Conservation (phyloP, 2,329 filamentous ascomycete genomes). For the Purpureocillium takamizusanense region DNA sequence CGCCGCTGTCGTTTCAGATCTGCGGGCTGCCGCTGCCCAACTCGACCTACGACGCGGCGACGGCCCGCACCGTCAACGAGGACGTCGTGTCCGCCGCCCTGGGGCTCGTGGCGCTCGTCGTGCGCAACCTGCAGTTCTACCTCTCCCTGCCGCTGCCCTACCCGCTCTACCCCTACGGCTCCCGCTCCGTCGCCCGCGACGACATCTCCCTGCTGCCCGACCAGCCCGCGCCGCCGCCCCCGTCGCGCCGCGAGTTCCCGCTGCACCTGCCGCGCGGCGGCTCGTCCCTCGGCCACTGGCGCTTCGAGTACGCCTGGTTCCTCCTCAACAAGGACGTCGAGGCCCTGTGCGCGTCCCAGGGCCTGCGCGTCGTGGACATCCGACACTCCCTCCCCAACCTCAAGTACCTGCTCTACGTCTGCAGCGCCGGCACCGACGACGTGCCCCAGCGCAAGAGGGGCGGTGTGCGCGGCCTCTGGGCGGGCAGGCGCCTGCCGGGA, state of each 20-base stretch:
- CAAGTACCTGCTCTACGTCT: conserved; percentile 84
- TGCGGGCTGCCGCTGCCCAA: conserved; percentile 73
- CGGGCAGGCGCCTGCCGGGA: conserved; percentile 23
- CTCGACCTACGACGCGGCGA: conserved; percentile 55
- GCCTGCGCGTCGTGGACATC: conserved; percentile 77
- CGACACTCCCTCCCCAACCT: conserved; percentile 88
- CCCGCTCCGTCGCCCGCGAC: conserved; percentile 67
- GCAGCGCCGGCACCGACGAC: conserved; percentile 65
- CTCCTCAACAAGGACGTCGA: conserved; percentile 96
- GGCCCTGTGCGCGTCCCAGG: conserved; percentile 52
- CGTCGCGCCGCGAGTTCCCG: conserved; percentile 60
- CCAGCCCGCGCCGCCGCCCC: conserved; percentile 15
- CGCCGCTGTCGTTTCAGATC: conserved; percentile 74
- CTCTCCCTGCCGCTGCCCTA: conserved; percentile 74
- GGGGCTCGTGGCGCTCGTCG: conserved; percentile 68
- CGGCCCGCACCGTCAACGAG: conserved; percentile 43
- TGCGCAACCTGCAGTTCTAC: conserved; percentile 73
- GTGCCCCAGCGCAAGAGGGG: conserved; percentile 53
- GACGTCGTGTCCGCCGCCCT: conserved; percentile 73
- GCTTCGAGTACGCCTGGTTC: conserved; percentile 94
- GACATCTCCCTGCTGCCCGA: conserved; percentile 51
- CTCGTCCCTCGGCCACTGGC: conserved; percentile 65
- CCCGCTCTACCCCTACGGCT: conserved; percentile 62
- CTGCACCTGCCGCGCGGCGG: conserved; percentile 57
- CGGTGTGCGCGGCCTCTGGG: conserved; percentile 50